Conservation (phyloP, 2,329 filamentous ascomycete species). For the Magnaporthiopsis incrustans region DNA sequence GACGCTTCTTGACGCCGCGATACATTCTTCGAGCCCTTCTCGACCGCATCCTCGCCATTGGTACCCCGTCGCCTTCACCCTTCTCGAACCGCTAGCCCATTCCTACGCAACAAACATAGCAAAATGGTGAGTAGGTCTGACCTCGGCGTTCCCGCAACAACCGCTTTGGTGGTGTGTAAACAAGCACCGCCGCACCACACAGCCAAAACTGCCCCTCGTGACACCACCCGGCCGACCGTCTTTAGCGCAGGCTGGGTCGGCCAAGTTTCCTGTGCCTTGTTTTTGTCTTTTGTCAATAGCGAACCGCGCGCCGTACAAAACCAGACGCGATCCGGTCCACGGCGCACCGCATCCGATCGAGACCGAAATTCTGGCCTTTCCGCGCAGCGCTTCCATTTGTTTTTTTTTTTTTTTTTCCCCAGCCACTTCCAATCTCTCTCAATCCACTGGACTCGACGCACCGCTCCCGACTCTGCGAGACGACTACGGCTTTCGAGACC, state of each 20-base stretch:
- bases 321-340: background rate
- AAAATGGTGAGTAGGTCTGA: slow-evolving; percentile 3
- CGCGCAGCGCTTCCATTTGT: background rate
- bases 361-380: background rate
- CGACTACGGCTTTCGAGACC: background rate
- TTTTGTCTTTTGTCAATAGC: background rate
- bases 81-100: background rate
- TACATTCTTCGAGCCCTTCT: background rate
- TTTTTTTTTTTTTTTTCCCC: too few species aligned
- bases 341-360: background rate
- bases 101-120: background rate
- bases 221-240: background rate
- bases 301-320: background rate
- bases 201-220: background rate
- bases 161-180: background rate
- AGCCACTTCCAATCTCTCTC: background rate
- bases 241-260: background rate
- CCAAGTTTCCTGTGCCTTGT: background rate
- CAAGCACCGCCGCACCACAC: background rate
- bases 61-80: background rate
- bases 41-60: background rate
- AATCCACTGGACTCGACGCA: background rate
- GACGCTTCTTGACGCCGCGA: background rate
- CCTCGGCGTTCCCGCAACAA: background rate
- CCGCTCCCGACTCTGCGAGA: background rate